Evolutionary conservation across 176 grass and related monocot genomes (phyloP).

Genomic region (Carex pumila): DNA sequence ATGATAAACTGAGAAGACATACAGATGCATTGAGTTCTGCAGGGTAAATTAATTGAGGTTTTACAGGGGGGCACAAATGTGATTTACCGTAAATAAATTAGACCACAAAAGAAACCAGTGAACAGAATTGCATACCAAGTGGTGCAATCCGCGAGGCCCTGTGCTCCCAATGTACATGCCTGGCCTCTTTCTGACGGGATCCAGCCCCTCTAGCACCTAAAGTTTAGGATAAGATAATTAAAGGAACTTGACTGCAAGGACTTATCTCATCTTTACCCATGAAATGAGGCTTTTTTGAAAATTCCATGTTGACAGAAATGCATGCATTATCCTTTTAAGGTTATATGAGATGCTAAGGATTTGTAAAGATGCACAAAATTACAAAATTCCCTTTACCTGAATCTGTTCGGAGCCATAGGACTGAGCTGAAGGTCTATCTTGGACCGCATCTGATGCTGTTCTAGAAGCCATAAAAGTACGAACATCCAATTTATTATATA

Average conservation of each 20-base stretch:
- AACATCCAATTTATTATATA: conserved; percentile 29
- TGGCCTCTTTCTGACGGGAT: conserved; percentile 94
- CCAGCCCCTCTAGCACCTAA: conserved; percentile 93
- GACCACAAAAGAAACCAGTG: not conserved
- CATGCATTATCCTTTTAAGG: not conserved
- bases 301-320: not conserved
- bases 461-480: conserved; percentile 71
- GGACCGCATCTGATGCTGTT: conserved; percentile 47
- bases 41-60: not conserved
- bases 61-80: not conserved
- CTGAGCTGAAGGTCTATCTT: conserved; percentile 41
- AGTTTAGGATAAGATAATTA: conserved; percentile 16
- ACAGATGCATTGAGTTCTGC: not conserved
- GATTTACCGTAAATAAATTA: not conserved
- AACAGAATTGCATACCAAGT: conserved; percentile 53
- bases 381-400: conserved; percentile 45
- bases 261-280: not conserved
- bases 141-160: conserved; percentile 89
- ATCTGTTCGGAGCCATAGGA: conserved; percentile 78
- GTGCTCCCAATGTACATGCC: conserved; percentile 99
- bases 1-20: not conserved
- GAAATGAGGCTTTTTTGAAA: not conserved
- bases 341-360: conserved; percentile 4
- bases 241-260: conserved; percentile 14
- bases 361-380: not conserved